These are phyloP conservation scores for Agrocybe praecox DNA, from an alignment of 768 basidiomycete genomes.

Conservation along the genomic window DNA sequence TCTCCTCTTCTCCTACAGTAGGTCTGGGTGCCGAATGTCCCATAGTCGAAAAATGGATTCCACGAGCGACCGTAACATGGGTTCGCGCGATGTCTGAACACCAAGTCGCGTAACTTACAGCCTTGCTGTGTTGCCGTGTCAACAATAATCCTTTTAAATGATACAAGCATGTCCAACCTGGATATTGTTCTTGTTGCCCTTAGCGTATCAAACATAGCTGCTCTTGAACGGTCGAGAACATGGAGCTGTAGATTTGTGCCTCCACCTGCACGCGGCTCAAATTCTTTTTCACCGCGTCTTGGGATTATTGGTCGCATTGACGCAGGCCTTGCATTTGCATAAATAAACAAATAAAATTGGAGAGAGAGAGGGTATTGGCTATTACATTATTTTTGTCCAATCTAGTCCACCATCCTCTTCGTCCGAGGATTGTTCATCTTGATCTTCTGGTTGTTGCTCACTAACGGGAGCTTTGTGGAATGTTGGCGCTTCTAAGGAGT, in stretches of 20 bases:
- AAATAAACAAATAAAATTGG: background rate
- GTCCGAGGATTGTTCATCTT: constrained; percentile 54
- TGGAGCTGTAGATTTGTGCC: constrained; percentile 81
- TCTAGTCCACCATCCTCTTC: constrained; percentile 79
- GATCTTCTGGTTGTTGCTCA: constrained; percentile 33
- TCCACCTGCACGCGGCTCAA: constrained; percentile 72
- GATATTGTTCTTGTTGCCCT: constrained; percentile 73
- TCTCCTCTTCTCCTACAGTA: constrained; percentile 33
- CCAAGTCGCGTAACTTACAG: constrained; percentile 83
- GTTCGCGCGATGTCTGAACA: constrained; percentile 63
- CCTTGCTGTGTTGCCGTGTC: constrained; percentile 51
- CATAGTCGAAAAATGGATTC: constrained; percentile 81
- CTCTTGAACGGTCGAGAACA: constrained; percentile 75
- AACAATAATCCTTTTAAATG: background rate
- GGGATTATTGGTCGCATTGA: constrained; percentile 76
- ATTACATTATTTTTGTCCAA: constrained; percentile 78
- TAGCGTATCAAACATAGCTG: constrained; percentile 88
- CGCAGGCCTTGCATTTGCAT: constrained; percentile 32
- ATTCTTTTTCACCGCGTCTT: constrained; percentile 97
- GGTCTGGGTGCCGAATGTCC: constrained; percentile 75
- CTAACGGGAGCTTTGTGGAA: constrained; percentile 29
- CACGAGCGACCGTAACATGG: constrained; percentile 72
- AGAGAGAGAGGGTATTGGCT: background rate
- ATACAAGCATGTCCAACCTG: constrained; percentile 50
- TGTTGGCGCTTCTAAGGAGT: constrained; percentile 51